A percentile compares a stretch with the other conserved stretches of the same genome.
These are phyloP conservation scores for Nidularia pulvinata DNA, from an alignment of 768 basidiomycete genomes.

Conservation along the genomic window DNA sequence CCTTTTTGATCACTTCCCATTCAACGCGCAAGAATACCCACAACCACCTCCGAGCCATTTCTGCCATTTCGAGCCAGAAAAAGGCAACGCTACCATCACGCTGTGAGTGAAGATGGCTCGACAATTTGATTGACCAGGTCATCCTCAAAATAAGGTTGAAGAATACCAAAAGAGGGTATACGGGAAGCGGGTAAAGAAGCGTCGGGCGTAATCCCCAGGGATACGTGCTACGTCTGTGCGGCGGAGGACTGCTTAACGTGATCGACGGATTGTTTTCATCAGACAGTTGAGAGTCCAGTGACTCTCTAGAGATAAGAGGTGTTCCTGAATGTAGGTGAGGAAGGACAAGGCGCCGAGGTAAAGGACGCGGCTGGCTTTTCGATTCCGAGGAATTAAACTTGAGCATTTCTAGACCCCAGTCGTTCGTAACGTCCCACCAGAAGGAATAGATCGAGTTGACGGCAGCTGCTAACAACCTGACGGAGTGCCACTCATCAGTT, in stretches of 20 bases:
- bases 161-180: constrained; percentile 83
- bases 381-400: constrained; percentile 25
- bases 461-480: constrained; percentile 80
- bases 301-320: constrained; percentile 17
- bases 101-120: constrained; percentile 78
- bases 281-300: constrained; percentile 11
- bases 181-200: constrained; percentile 76
- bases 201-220: constrained; percentile 75
- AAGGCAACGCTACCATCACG: constrained; percentile 81
- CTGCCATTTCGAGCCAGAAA: constrained; percentile 90
- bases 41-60: constrained; percentile 91
- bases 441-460: constrained; percentile 95
- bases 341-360: constrained; percentile 43
- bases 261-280: constrained; percentile 13
- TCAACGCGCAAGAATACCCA: constrained; percentile 98
- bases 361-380: constrained; percentile 19
- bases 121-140: constrained; percentile 93
- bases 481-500: neutral
- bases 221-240: constrained; percentile 25
- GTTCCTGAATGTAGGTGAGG: constrained; percentile 42
- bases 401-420: constrained; percentile 92
- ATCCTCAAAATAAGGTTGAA: constrained; percentile 88
- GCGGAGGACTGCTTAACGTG: constrained; percentile 14
- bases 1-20: constrained; percentile 86
- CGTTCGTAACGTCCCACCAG: constrained; percentile 99